Evolutionary conservation across 768 basidiomycete genomes (phyloP).

Genomic region (Lentinula guzmanii): DNA sequence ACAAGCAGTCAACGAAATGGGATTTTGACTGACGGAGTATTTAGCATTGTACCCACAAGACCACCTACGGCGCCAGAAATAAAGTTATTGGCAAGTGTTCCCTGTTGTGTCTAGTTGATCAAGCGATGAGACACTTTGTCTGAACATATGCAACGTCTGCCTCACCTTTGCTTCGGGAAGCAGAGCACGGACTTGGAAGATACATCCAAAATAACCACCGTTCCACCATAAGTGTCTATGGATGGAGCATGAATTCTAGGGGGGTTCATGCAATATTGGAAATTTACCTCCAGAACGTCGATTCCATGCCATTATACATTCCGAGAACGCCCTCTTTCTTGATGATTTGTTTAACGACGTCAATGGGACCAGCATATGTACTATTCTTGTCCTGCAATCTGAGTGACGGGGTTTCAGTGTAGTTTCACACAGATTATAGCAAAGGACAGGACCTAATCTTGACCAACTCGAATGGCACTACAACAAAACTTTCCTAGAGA

Average conservation of each 20-base stretch:
- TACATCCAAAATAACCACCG: slow-evolving; percentile 92
- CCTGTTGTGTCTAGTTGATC: slow-evolving; percentile 50
- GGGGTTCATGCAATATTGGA: not conserved
- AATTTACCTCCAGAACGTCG: slow-evolving; percentile 89
- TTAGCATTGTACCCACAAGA: slow-evolving; percentile 81
- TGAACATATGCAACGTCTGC: not conserved
- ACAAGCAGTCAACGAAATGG: slow-evolving; percentile 5
- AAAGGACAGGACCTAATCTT: slow-evolving; percentile 62
- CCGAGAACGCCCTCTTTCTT: slow-evolving; percentile 77
- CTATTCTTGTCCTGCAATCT: slow-evolving; percentile 91
- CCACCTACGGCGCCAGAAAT: slow-evolving; percentile 88
- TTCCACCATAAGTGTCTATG: slow-evolving; percentile 84
- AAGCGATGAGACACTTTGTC: not conserved
- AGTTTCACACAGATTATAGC: not conserved
- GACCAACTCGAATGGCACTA: slow-evolving; percentile 95
- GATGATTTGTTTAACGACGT: slow-evolving; percentile 79
- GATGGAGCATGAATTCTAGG: slow-evolving; percentile 5
- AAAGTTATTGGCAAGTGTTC: slow-evolving; percentile 84
- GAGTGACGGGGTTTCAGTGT: not conserved
- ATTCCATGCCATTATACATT: slow-evolving; percentile 92
- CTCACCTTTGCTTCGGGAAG: slow-evolving; percentile 83
- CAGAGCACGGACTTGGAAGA: slow-evolving; percentile 75
- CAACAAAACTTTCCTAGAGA: slow-evolving; percentile 78
- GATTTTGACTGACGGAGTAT: slow-evolving; percentile 60
- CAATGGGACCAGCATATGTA: slow-evolving; percentile 86